Base-by-base conservation (phyloP, 345 rosid genomes). In the Ceriops tagal region DNA sequence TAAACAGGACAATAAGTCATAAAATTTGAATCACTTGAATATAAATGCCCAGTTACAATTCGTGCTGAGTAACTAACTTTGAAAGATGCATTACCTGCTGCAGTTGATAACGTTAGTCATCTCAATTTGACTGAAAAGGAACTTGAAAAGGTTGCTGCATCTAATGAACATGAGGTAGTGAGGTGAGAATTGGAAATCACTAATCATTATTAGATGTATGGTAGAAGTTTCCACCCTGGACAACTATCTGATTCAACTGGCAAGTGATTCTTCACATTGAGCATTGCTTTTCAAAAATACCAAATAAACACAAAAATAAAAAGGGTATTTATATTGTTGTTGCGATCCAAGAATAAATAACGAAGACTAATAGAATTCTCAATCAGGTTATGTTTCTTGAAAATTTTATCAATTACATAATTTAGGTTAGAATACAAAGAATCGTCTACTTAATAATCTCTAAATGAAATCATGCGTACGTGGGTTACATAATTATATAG, bases 41-140 rank as follows among this genome's bases (percentile, higher is more conserved):
- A 90, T 75, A 83, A 78, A 66, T 77, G 73, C 53, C 52, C 88
- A 39, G 88, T 90, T 56, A 56, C 77, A 26, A 85, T 88, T 76
- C 87, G 77, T 58, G 81, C 88, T 28, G 86, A 85, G 73, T 86
- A 85, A 67, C 86, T 83, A 30, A 88, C 61, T 11, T 53, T 88
- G 31, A 80, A 74, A 62, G 77, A 84, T 43, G 69, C 66, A 67
- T 77, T 86, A 18, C 79, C 63, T 9, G 71, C 81, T 43, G 70
- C 80, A 47, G 60, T 53, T 47, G 79, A 79, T 71, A 84, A 83
- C 37, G 75, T 86, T 58, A 77, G 86, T 67, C 84, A 91, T 27
- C 66, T 88, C 39, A 90, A 91, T 62, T 67, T 90, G 83, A 84
- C 83, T 60, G 96, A 90, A 71, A 85, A 84, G 32, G 80, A 76